Conservation (phyloP, 768 basidiomycete genomes). For the Coprinellus aureogranulatus region DNA sequence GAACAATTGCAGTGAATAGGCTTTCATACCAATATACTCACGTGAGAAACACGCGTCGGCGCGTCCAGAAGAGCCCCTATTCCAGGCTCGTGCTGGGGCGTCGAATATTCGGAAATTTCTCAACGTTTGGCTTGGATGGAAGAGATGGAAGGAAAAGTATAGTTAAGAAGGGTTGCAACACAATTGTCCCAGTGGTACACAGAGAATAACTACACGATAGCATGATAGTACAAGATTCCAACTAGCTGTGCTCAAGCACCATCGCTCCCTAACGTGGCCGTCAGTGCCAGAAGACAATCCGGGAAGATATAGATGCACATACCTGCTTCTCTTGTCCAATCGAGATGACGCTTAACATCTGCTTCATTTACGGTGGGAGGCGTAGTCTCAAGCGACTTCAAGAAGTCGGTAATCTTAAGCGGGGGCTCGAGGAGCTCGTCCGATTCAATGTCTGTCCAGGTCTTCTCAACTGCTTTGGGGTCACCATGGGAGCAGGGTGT, state of each 20-base stretch:
- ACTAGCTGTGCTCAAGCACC: not conserved
- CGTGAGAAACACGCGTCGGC: not conserved
- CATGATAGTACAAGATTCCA: not conserved
- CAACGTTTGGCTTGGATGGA: no score
- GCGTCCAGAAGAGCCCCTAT: not conserved
- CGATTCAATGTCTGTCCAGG: conserved; percentile 84
- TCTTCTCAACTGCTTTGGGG: conserved; percentile 76
- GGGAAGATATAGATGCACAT: conserved; percentile 22
- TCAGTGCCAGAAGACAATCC: not conserved
- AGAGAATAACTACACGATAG: not conserved
- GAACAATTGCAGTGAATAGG: not conserved
- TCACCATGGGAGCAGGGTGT: conserved; percentile 98
- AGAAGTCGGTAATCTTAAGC: conserved; percentile 73
- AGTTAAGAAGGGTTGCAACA: no score
- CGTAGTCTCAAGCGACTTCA: conserved; percentile 73
- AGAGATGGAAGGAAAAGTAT: no score
- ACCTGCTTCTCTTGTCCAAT: conserved; percentile 87
- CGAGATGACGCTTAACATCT: conserved; percentile 81
- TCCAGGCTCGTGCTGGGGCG: no score
- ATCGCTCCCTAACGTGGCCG: not conserved
- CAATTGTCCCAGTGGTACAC: no score
- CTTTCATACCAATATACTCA: not conserved
- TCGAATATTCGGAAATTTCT: no score
- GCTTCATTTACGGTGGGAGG: conserved; percentile 86
- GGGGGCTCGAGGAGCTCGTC: conserved; percentile 91